Evolutionary conservation across 192 early-diverging fungal genomes (phyloP).

Genomic region (Coemansia sp.): DNA sequence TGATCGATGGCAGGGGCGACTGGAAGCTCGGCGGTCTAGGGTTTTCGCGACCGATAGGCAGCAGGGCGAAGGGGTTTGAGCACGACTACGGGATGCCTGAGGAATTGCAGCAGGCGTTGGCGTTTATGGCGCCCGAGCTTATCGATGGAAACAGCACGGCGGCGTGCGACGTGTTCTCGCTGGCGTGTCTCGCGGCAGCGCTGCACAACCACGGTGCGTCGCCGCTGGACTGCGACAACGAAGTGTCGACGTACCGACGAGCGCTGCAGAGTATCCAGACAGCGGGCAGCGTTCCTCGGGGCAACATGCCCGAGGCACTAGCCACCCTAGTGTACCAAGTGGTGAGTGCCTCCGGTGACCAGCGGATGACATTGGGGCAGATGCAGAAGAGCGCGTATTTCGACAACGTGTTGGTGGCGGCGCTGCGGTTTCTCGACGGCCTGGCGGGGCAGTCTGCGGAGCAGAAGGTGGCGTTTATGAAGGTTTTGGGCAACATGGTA

Average conservation of each 20-base stretch:
- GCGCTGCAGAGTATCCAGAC: constrained; percentile 51
- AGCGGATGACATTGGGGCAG: constrained; percentile 58
- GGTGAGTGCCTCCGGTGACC: constrained; percentile 53
- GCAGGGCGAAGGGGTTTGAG: constrained; percentile 40
- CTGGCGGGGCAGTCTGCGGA: constrained; percentile 76
- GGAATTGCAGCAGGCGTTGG: constrained; percentile 59
- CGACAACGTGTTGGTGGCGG: constrained; percentile 74
- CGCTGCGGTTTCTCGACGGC: constrained; percentile 74
- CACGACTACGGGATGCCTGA: constrained; percentile 59
- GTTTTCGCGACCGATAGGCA: constrained; percentile 56
- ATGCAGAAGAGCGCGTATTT: constrained; percentile 74
- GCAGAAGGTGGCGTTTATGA: constrained; percentile 78
- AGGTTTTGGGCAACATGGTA: constrained; percentile 66
- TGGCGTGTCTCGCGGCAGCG: constrained; percentile 75
- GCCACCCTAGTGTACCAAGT: constrained; percentile 54
- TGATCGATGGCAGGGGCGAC: constrained; percentile 76
- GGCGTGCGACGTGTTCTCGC: constrained; percentile 72
- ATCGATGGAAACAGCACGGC: constrained; percentile 51
- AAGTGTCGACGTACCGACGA: constrained; percentile 62
- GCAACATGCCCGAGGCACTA: constrained; percentile 55
- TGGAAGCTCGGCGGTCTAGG: constrained; percentile 81
- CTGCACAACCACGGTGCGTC: constrained; percentile 67
- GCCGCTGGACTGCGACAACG: constrained; percentile 61
- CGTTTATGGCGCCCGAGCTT: constrained; percentile 69
- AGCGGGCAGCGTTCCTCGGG: constrained; percentile 15